Percentiles rank a stretch among this genome's conserved stretches.
Evolutionary conservation across 2,329 filamentous ascomycete species (phyloP).

Genomic region (Teratosphaeria viscida): DNA sequence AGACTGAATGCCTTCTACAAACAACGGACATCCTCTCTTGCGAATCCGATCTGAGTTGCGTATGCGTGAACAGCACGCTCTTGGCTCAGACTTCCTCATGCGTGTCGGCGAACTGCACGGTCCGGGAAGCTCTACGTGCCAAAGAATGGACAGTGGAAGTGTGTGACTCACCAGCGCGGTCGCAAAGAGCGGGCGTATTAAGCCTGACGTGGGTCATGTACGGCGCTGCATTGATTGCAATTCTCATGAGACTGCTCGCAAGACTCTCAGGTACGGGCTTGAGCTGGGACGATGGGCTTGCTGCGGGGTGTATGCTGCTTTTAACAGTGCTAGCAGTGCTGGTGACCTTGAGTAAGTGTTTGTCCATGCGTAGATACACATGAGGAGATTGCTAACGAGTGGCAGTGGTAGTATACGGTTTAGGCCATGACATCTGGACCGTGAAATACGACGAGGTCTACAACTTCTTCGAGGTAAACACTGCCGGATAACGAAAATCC

Average conservation of each 20-base stretch:
- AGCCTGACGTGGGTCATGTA: neutral
- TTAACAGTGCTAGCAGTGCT: conserved; percentile 3
- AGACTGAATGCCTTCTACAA: conserved; percentile 8
- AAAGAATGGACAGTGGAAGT: conserved; percentile 5
- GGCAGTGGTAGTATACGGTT: conserved; percentile 10
- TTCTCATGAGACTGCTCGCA: conserved; percentile 5
- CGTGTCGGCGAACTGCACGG: conserved; percentile 2
- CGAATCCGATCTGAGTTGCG: conserved; percentile 8
- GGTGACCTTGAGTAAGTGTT: neutral
- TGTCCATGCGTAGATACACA: neutral
- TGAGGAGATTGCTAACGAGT: neutral
- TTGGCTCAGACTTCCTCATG: conserved; percentile 5
- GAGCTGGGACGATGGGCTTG: conserved; percentile 5
- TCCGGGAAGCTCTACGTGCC: conserved; percentile 3
- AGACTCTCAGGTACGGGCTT: conserved; percentile 2
- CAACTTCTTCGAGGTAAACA: conserved; percentile 1
- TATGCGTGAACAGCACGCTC: conserved; percentile 6
- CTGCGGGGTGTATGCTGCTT: conserved; percentile 2
- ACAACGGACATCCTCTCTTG: conserved; percentile 9
- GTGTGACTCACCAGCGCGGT: neutral
- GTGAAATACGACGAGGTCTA: conserved; percentile 7
- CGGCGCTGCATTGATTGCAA: conserved; percentile 4
- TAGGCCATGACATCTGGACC: conserved; percentile 15
- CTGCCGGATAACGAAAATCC: neutral
- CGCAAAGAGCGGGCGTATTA: neutral